phyloP scores from a whole-genome alignment of 2,329 filamentous ascomycete species.

The Nemania sp. region DNA sequence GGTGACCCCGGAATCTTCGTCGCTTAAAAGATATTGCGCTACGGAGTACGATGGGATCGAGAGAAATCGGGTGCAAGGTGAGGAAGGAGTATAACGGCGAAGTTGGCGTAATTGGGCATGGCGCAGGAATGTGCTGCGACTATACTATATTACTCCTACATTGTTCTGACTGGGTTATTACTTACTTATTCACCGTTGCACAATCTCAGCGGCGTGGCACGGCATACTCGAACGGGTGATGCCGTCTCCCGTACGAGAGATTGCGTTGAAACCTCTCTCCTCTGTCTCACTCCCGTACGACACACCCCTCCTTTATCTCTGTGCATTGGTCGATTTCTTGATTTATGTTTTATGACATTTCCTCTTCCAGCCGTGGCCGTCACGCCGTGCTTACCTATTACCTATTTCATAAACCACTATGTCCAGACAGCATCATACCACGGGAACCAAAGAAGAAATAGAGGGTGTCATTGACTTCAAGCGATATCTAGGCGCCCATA shows the following conservation, averaged over 20 bases:
- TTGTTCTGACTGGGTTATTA: neutral
- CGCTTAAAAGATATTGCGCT: neutral
- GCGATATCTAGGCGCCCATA: neutral
- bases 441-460: neutral
- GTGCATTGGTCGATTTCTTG: constrained; percentile 1
- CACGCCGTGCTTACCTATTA: neutral
- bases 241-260: constrained; percentile 10
- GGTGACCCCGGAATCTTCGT: neutral
- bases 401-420: constrained; percentile 13
- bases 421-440: constrained; percentile 1
- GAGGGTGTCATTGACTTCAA: neutral
- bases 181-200: constrained; percentile 6
- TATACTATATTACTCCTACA: constrained; percentile 1
- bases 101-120: too few species aligned
- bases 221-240: constrained; percentile 24
- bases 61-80: neutral
- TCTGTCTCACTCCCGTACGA: constrained; percentile 2
- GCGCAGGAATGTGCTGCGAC: too few species aligned
- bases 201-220: constrained; percentile 19
- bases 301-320: neutral
- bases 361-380: neutral
- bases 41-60: neutral
- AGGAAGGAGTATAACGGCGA: neutral
- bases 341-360: neutral
- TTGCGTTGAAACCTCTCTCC: constrained; percentile 16